phyloP scores from a whole-genome alignment of 2,329 filamentous ascomycete species.

The Corniculantispora saksenae region DNA sequence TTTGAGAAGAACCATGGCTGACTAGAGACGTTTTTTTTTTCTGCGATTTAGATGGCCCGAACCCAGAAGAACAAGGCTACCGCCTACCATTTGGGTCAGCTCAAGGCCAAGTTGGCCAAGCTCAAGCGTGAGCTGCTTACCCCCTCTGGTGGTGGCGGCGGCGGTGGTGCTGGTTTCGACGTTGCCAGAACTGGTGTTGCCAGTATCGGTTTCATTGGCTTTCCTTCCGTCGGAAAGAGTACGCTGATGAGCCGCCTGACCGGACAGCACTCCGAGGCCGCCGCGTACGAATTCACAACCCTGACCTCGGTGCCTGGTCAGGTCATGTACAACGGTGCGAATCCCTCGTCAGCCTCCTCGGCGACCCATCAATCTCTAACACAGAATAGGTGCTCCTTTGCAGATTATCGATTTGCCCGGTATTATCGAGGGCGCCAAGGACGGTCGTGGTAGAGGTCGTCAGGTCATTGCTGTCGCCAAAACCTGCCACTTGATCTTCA shows the following conservation, averaged over 20 bases:
- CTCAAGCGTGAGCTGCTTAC: constrained; percentile 94
- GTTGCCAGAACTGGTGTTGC: constrained; percentile 97
- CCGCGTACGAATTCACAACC: constrained; percentile 98
- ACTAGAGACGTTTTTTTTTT: constrained; percentile 23
- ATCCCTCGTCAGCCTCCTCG: too few relatives aligned
- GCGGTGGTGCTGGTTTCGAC: constrained; percentile 88
- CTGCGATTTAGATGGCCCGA: constrained; percentile 72
- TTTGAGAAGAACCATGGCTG: background rate
- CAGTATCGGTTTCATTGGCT: constrained; percentile 96
- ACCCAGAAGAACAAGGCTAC: constrained; percentile 98
- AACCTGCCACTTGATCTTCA: constrained; percentile 98
- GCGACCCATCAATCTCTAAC: constrained; percentile 6
- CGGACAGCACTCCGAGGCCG: constrained; percentile 94
- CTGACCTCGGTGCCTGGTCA: constrained; percentile 96
- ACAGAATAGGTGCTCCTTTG: constrained; percentile 71
- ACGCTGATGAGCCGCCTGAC: constrained; percentile 94
- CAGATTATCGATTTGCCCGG: constrained; percentile 98
- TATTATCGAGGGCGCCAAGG: constrained; percentile 98
- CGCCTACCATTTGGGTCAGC: constrained; percentile 88
- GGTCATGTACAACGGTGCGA: constrained; percentile 81
- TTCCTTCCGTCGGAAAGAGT: constrained; percentile 97
- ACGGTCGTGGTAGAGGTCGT: constrained; percentile 93
- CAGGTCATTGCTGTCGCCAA: constrained; percentile 99
- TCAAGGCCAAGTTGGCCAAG: constrained; percentile 98
- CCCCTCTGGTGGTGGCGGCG: constrained; percentile 79